Base-by-base conservation (phyloP, 2,329 filamentous ascomycete species). In the Rutstroemia sydowiana region DNA sequence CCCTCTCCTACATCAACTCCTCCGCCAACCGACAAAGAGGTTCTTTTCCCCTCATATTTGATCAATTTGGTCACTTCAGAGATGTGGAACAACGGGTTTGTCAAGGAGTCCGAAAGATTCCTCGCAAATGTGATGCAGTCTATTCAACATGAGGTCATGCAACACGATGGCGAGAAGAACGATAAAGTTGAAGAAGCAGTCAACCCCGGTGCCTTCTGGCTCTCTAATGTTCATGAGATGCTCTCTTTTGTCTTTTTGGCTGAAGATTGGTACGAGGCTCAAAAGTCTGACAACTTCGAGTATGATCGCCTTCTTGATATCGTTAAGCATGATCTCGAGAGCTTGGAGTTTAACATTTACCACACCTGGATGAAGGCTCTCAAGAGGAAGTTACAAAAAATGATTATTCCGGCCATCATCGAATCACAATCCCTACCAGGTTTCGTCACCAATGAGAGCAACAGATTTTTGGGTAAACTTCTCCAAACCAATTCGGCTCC, bases 1-100 rank as follows among this genome's bases (percentile, higher is more conserved):
- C 93, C 93, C 18, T 84, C 85, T 10, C 92, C 93, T 42, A 88
- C 84, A 66, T 85, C 87, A 31, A 92, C 82, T 48, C 91, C 92
- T 18, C 86, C 91, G 48, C 92, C 93, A 10, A 95, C 90, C 16
- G 93, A 98, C 72, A 98, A 98, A 75, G 93, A 98, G 70, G 92
- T 98, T 20, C 78, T 98, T 48, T 98, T 98, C 84, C 93, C 93
- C 31, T 92, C 93, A 9, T 98, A 97, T 70, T 84, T 98, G 63
- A 98, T 98, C 76, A 98, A 98, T 71, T 78, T 98, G 55, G 93
- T 98, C 58, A 98, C 93, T 11, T 97, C 91, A 14, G 93, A 98
- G 74, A 98, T 98, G 93, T 98, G 93, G 93, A 98, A 98, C 75
- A 98, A 98, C 64, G 93, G 93, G 43, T 98, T 96, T 67, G 93